Evolutionary conservation across 441 rosid species (phyloP).

Genomic region (Bruguiera hainesii): DNA sequence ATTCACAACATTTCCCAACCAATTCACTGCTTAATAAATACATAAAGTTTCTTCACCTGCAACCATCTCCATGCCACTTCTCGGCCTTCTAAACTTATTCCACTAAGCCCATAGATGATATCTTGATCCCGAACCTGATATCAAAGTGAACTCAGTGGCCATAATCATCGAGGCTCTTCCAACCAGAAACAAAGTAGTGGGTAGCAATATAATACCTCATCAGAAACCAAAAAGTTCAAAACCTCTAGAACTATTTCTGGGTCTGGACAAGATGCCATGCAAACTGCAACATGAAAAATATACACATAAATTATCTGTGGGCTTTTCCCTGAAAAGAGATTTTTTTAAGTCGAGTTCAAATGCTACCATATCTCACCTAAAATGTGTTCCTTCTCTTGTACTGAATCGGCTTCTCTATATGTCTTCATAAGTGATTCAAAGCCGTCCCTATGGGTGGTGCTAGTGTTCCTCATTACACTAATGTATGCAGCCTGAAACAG

Average conservation of each 20-base stretch:
- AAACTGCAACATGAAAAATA: slow-evolving; percentile 23
- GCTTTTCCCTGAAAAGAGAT: not conserved
- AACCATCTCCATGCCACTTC: slow-evolving; percentile 43
- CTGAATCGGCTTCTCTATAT: slow-evolving; percentile 36
- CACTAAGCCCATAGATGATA: slow-evolving; percentile 24
- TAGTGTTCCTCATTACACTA: slow-evolving; percentile 35
- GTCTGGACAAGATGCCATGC: slow-evolving; percentile 30
- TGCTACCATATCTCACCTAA: slow-evolving; percentile 21
- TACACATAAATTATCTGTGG: not conserved
- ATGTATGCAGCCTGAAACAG: slow-evolving; percentile 37
- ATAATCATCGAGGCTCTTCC: not conserved
- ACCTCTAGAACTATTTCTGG: slow-evolving; percentile 26
- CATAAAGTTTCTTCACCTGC: slow-evolving; percentile 21
- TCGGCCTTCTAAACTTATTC: slow-evolving; percentile 35
- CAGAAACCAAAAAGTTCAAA: slow-evolving; percentile 31
- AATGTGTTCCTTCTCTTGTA: slow-evolving; percentile 40
- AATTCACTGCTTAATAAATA: not conserved
- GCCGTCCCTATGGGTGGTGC: slow-evolving; percentile 21
- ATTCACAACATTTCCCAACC: not conserved
- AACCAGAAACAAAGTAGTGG: not conserved
- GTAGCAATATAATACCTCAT: slow-evolving; percentile 22
- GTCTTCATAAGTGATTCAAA: slow-evolving; percentile 31
- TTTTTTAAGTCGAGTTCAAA: not conserved
- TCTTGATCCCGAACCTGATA: slow-evolving; percentile 38
- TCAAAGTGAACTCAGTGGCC: not conserved